phyloP scores from a whole-genome alignment of 208 protist genomes.

The Leishmania guyanensis region DNA sequence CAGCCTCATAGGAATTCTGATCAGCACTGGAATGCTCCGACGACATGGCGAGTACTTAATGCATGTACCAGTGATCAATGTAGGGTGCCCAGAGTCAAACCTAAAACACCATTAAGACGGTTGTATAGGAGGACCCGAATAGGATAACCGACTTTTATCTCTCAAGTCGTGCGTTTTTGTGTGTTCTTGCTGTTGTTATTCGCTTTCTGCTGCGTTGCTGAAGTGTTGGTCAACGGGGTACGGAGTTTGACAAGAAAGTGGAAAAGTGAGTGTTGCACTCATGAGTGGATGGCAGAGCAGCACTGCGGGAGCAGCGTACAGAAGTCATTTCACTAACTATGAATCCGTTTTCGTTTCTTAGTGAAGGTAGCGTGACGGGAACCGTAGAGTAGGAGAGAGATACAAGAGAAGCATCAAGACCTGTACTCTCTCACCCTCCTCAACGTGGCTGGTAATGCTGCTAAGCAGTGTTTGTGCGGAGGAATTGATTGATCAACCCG shows the following conservation, averaged over 20 bases:
- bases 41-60: slow-evolving; percentile 12
- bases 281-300: not conserved
- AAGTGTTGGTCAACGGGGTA: not conserved
- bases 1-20: slow-evolving; percentile 41
- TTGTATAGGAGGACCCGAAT: not conserved
- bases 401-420: not conserved
- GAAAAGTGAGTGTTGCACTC: not conserved
- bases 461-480: not conserved
- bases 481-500: not conserved
- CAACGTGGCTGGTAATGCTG: not conserved
- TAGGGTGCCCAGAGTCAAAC: not conserved
- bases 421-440: not conserved
- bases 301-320: not conserved
- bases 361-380: not conserved
- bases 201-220: not conserved
- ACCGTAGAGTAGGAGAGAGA: not conserved
- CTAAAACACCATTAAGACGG: not conserved
- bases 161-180: not conserved
- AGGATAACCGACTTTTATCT: not conserved
- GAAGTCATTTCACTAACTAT: not conserved
- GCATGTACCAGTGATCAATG: not conserved
- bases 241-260: not conserved
- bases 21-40: slow-evolving; percentile 15
- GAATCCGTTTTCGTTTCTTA: not conserved
- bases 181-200: not conserved